Evolutionary conservation across 2,329 filamentous ascomycete genomes (phyloP), one percentile per base, ranked within the genome.

Genomic region (Rhynchosporium secalis): DNA sequence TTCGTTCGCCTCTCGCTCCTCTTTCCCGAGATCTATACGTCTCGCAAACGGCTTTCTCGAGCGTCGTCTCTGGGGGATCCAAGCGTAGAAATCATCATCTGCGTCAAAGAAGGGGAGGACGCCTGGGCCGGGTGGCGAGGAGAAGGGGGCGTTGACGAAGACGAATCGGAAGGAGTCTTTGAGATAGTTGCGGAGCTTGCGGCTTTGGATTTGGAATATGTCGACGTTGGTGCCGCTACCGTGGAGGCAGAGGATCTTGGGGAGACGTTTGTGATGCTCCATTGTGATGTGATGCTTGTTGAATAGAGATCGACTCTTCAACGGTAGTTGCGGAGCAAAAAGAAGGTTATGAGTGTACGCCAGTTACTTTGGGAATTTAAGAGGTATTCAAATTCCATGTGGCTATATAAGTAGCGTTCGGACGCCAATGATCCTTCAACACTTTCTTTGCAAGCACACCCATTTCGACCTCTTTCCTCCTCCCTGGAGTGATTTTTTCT

Each of bases 51-150:
- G 49, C 26, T 52, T 52, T 8, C 55, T 20, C 20, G 40, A 36
- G 8, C 41, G 40, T 4, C 41, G 29, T 15, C 40, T 31, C 20
- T 33, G 26, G 7, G 31, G 43, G n/a, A 62, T 56, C 66, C 66
- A 68, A 12, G 60, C 43, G 58, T 55, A 60, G 28, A 62, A 68
- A 13, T 64, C 64, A 5, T 60, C 66, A 26, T 60, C 64, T n/a
- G 61, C 60, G 15, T 64, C 64, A 38, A 68, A 68, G 26, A 64
- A 45, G 3, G 66, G 66, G n/a, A 68, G 40, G 3, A 68, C 61
- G 8, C 63, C 66, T 15, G 61, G 61, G 1, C 66, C 66, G 4
- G 66, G 54, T n/a, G n/a, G 28, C 4, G 59, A 57, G 12, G 48
- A 36, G 13, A 62, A 49, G 12, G 66, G 64, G 8, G 62, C 66